Evolutionary conservation across 176 grass and related monocot species (phyloP).

Genomic region (Oryza punctata): DNA sequence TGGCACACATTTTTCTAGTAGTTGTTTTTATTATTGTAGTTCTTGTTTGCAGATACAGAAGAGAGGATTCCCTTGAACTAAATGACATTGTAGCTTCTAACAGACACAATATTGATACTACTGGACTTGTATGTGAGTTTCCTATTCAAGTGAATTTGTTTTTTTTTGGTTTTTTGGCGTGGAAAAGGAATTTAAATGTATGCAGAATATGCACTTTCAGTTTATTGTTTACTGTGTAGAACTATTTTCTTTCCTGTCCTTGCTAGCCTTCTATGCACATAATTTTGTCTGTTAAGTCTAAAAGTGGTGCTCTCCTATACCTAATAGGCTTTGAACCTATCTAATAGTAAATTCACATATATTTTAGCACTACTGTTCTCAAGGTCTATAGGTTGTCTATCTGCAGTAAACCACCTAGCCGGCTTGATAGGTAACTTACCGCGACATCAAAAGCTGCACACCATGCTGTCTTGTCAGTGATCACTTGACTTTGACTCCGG

Average conservation of each 20-base stretch:
- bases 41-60: slow-evolving; percentile 72
- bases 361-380: slow-evolving; percentile 3
- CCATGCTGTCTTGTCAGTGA: neutral
- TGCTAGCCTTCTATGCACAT: neutral
- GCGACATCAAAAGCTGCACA: slow-evolving; percentile 16
- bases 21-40: slow-evolving; percentile 31
- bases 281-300: neutral
- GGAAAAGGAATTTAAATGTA: slow-evolving; percentile 26
- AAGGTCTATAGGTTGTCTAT: slow-evolving; percentile 10
- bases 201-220: neutral
- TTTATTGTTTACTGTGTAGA: neutral
- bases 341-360: neutral
- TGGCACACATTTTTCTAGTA: slow-evolving; percentile 16
- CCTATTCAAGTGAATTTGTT: slow-evolving; percentile 31
- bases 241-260: neutral
- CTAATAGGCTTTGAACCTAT: neutral
- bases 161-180: slow-evolving; percentile 8
- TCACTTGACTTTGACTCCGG: slow-evolving; percentile 4
- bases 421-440: slow-evolving; percentile 16
- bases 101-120: slow-evolving; percentile 81
- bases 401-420: slow-evolving; percentile 1
- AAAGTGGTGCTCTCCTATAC: neutral
- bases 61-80: slow-evolving; percentile 69
- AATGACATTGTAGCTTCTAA: slow-evolving; percentile 81
- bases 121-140: slow-evolving; percentile 94